A percentile compares a stretch with the other conserved stretches of the same genome.
Conservation (phyloP, 495 filamentous ascomycete genomes). For the Aspergillus taichungensis region DNA sequence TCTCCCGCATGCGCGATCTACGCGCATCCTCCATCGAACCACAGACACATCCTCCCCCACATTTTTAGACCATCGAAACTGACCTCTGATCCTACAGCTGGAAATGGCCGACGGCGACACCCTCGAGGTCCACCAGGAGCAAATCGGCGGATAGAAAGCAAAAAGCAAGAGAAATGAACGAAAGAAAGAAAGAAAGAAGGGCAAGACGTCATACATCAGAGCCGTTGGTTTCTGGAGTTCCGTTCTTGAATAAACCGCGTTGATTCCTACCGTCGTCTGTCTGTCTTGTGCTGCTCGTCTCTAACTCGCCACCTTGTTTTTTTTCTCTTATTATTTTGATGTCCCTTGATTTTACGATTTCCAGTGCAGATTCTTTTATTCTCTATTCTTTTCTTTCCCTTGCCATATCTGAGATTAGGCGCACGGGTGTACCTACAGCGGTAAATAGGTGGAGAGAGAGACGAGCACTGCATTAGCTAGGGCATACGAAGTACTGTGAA, state of each 20-base stretch:
- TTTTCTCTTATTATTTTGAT: no score
- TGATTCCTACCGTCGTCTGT: no score
- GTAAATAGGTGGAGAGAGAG: no score
- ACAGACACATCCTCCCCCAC: background rate
- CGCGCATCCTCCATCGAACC: background rate
- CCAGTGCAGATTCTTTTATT: background rate
- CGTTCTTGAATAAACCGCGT: no score
- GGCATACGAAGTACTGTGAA: no score
- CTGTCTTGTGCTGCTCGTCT: no score
- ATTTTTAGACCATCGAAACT: background rate
- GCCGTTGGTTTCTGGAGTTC: background rate
- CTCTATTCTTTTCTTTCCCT: background rate
- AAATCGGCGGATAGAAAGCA: slow-evolving; percentile 64
- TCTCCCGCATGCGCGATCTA: background rate
- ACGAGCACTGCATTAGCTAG: no score
- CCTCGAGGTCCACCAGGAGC: slow-evolving; percentile 96
- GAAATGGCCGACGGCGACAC: slow-evolving; percentile 97
- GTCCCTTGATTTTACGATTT: no score
- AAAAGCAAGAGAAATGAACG: no score
- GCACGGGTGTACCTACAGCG: slow-evolving; percentile 5
- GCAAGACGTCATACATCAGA: background rate
- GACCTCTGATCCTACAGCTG: slow-evolving; percentile 46
- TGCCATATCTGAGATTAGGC: background rate
- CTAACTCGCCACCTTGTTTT: no score
- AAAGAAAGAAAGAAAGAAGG: no score